These are phyloP conservation scores for Aureobasidium uvarum DNA, from an alignment of 2,329 filamentous ascomycete species.

Conservation along the genomic window DNA sequence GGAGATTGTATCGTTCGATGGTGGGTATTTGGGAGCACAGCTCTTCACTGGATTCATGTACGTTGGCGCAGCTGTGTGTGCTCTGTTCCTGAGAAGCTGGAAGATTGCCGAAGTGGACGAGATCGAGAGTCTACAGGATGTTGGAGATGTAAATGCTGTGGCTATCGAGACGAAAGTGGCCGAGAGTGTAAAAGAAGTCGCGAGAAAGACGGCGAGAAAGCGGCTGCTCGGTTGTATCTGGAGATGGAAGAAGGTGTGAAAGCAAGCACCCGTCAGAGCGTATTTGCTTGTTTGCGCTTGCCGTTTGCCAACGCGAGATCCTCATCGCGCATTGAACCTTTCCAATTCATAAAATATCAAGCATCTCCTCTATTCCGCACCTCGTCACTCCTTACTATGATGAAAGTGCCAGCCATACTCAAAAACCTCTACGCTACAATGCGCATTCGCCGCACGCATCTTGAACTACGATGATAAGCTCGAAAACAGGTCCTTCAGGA, in stretches of 20 bases:
- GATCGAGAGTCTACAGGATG: slow-evolving; percentile 31
- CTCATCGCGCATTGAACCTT: background rate
- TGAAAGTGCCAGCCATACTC: too few relatives aligned
- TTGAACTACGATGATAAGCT: too few relatives aligned
- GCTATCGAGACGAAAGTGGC: slow-evolving; percentile 30
- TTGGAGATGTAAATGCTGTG: slow-evolving; percentile 33
- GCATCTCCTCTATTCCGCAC: background rate
- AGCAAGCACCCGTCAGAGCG: background rate
- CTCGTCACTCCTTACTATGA: too few relatives aligned
- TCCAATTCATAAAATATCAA: background rate
- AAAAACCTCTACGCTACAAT: too few relatives aligned
- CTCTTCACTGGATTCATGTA: slow-evolving; percentile 63
- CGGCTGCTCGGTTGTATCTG: slow-evolving; percentile 34
- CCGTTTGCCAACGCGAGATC: background rate
- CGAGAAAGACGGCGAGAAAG: slow-evolving; percentile 33
- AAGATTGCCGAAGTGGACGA: slow-evolving; percentile 57
- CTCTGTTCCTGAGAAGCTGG: slow-evolving; percentile 59
- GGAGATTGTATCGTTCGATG: slow-evolving; percentile 51
- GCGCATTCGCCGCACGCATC: too few relatives aligned
- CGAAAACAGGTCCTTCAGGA: too few relatives aligned
- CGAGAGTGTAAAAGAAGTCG: slow-evolving; percentile 30
- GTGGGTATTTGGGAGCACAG: slow-evolving; percentile 58
- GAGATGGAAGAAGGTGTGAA: slow-evolving; percentile 38
- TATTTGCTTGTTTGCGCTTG: background rate
- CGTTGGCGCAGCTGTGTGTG: slow-evolving; percentile 53